Conservation (phyloP, 805 yeast genomes). For the Ogataea degrootiae region DNA sequence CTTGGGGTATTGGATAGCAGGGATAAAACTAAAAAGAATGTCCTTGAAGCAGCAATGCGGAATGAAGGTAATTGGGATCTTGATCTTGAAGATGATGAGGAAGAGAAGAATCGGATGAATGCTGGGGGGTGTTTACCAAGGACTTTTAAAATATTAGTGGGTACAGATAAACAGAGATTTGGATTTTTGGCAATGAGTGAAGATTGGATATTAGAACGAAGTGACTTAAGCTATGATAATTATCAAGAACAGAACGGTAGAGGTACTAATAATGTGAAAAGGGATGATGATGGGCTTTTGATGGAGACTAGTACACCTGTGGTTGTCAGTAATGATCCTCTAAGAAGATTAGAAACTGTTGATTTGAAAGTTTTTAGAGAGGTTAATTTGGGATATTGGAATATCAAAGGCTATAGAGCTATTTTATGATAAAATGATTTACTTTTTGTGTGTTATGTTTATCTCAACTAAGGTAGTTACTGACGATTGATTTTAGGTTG, state of each 20-base stretch:
- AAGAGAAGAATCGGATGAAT: not conserved
- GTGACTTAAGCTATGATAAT: not conserved
- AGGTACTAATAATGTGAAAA: not conserved
- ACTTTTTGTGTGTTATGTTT: too few species aligned
- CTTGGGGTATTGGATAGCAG: conserved; percentile 4
- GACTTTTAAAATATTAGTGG: conserved; percentile 21
- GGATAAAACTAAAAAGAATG: not conserved
- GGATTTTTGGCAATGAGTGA: conserved; percentile 9
- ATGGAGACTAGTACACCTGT: too few species aligned
- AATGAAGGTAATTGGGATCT: not conserved
- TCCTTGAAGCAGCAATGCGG: not conserved
- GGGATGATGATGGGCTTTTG: not conserved
- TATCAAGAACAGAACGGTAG: too few species aligned
- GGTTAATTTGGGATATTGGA: conserved; percentile 22
- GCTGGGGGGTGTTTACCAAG: conserved; percentile 1
- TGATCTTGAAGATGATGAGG: not conserved
- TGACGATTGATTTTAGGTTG: too few species aligned
- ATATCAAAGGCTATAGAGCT: conserved; percentile 23
- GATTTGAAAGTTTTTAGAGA: conserved; percentile 18
- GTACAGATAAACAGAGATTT: conserved; percentile 16
- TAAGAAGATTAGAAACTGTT: conserved; percentile 9
- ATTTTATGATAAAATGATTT: not conserved
- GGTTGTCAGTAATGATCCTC: not conserved
- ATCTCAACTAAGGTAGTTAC: too few species aligned
- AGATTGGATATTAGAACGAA: conserved; percentile 20